Evolutionary conservation across 2,329 filamentous ascomycete species (phyloP).

Genomic region (Alternaria brassicae): DNA sequence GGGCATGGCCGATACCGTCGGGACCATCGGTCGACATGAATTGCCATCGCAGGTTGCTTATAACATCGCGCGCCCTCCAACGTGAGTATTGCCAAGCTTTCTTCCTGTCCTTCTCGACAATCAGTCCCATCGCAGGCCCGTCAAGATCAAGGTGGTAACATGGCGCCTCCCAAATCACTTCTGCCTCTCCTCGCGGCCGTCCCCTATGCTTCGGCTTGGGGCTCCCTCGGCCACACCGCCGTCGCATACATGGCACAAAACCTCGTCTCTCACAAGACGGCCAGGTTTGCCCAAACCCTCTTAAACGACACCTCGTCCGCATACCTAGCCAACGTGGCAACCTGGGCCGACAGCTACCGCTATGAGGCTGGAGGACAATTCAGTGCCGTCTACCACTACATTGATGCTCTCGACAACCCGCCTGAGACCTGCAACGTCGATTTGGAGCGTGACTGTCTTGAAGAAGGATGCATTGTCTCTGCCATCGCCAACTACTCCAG

Average conservation of each 20-base stretch:
- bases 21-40: constrained; percentile 11
- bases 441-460: constrained; percentile 60
- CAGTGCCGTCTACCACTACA: constrained; percentile 59
- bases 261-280: constrained; percentile 54
- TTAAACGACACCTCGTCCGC: constrained; percentile 54
- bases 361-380: constrained; percentile 57
- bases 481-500: constrained; percentile 61
- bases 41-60: constrained; percentile 8
- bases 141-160: constrained; percentile 4
- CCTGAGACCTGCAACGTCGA: constrained; percentile 58
- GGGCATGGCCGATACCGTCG: constrained; percentile 39
- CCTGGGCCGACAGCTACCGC: constrained; percentile 62
- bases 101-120: not conserved
- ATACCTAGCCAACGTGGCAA: constrained; percentile 61
- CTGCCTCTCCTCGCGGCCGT: constrained; percentile 35
- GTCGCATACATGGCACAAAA: constrained; percentile 63
- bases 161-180: constrained; percentile 35
- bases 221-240: constrained; percentile 61
- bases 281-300: constrained; percentile 53
- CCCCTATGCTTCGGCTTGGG: constrained; percentile 56
- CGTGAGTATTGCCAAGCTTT: not conserved
- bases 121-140: not conserved
- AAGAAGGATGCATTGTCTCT: constrained; percentile 59
- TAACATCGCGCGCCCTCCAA: not conserved
- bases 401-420: constrained; percentile 59